phyloP scores from a whole-genome alignment of 768 basidiomycete genomes.

The Lentinula detonsa region DNA sequence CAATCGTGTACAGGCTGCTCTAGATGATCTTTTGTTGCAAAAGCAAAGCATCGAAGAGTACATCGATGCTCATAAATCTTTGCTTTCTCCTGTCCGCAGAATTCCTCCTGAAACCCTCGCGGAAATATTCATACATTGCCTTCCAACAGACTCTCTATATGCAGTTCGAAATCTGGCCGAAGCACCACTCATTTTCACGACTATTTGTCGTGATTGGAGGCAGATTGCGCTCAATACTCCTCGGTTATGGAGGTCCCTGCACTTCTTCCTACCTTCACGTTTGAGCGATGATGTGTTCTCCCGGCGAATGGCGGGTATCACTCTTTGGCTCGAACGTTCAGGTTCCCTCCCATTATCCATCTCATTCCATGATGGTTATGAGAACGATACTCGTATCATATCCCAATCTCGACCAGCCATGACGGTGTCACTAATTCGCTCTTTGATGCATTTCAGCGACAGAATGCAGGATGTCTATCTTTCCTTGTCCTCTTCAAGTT shows the following conservation, averaged over 20 bases:
- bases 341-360: background rate
- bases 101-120: conserved; percentile 19
- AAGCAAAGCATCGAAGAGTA: background rate
- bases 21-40: background rate
- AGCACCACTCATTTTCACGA: conserved; percentile 18
- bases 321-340: background rate
- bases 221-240: conserved; percentile 18
- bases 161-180: conserved; percentile 13
- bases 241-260: conserved; percentile 20
- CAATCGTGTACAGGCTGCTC: background rate
- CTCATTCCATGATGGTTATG: background rate
- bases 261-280: conserved; percentile 1
- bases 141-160: conserved; percentile 11
- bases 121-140: conserved; percentile 21
- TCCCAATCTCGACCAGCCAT: no score
- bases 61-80: conserved; percentile 10
- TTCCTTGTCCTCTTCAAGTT: background rate
- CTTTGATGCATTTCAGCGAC: background rate
- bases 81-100: conserved; percentile 1
- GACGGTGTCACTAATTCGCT: background rate
- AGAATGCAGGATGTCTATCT: background rate
- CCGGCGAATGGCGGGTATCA: background rate
- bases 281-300: background rate
- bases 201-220: conserved; percentile 22
- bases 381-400: background rate